Base-by-base conservation (phyloP, 108 stramenopile genomes). In the Pinguiococcus pyrenoidosus region DNA sequence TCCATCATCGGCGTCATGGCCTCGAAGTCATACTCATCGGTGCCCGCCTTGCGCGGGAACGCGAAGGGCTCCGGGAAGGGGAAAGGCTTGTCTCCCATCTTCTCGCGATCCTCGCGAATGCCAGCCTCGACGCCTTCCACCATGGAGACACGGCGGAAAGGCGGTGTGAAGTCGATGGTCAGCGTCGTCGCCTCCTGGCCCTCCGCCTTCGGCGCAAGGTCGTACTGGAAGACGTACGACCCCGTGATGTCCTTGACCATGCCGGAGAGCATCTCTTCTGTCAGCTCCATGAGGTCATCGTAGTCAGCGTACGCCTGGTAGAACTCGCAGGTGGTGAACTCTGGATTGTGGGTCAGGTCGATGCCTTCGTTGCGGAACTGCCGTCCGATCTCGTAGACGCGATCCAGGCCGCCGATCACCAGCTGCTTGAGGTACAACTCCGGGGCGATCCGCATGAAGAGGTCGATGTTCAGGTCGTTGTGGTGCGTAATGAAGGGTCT, bases 321-420 rank as follows among this genome's bases (percentile, higher is more conserved):
- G 38, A 93, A 94, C 70, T 98, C 96, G 54, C 90, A 85, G 1
- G 96, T 93, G 39, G 96, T 98, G 73, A 98, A 98, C 72, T 98
- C 96, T 14, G 96, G 96, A 55, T 98, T 98, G 84, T 98, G 96
- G 3, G 96, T 98, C 45, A 94, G 63, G 70, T 98, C 96, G 57
- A 98, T 98, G 25, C 92, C 92, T 64, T 98, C 96, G 57, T 98
- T 98, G 21, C 96, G 88, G 81, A 95, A 98, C 67, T 98, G 90
- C 7, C 92, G 72, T 17, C 96, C 96, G 70, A 98, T 89, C 64
- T 98, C 96, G 58, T 98, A 98, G 13, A 98, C 96, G 30, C 96
- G 84, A 57, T 98, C 96, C 22, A 98, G 74, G 18, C 96, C 96
- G 32, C 96, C 96, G 35, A 98, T 61, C 32, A 98, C 89, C 29